A percentile compares a stretch with the other conserved stretches of the same genome.
Conservation (phyloP, 164 flowering plant species). For the Berberis thunbergii region DNA sequence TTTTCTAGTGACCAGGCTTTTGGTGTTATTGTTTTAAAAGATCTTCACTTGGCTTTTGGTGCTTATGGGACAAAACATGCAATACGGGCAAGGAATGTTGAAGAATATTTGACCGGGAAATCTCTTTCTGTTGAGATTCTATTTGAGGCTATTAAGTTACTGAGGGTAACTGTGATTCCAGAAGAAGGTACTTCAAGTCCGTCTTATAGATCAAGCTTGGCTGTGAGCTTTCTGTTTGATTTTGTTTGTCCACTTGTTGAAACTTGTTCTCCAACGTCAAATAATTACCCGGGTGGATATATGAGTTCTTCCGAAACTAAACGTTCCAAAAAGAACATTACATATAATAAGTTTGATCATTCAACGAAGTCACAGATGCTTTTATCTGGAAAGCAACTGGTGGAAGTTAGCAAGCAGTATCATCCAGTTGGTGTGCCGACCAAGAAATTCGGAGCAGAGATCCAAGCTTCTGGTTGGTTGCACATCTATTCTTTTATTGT, state of each 20-base stretch:
- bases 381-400: constrained; percentile 51
- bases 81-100: constrained; percentile 57
- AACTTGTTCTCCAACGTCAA: constrained; percentile 5
- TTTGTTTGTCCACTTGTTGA: constrained; percentile 18
- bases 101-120: constrained; percentile 56
- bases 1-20: constrained; percentile 23
- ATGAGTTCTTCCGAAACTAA: background rate
- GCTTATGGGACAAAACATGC: constrained; percentile 77
- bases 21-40: constrained; percentile 26
- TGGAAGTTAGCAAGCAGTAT: constrained; percentile 41
- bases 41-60: constrained; percentile 66
- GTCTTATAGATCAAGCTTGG: constrained; percentile 71
- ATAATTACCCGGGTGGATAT: constrained; percentile 14
- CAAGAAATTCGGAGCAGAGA: constrained; percentile 53
- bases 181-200: constrained; percentile 45
- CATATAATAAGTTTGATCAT: constrained; percentile 5
- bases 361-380: constrained; percentile 22
- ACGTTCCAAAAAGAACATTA: background rate
- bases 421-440: constrained; percentile 73
- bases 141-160: constrained; percentile 45
- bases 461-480: constrained; percentile 85
- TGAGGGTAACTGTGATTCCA: constrained; percentile 43
- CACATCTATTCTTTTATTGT: background rate
- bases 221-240: constrained; percentile 51
- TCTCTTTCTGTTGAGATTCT: constrained; percentile 26